Evolutionary conservation across 345 rosid species (phyloP), one percentile per base, ranked within the genome.

Genomic region (Lepidium africanum): DNA sequence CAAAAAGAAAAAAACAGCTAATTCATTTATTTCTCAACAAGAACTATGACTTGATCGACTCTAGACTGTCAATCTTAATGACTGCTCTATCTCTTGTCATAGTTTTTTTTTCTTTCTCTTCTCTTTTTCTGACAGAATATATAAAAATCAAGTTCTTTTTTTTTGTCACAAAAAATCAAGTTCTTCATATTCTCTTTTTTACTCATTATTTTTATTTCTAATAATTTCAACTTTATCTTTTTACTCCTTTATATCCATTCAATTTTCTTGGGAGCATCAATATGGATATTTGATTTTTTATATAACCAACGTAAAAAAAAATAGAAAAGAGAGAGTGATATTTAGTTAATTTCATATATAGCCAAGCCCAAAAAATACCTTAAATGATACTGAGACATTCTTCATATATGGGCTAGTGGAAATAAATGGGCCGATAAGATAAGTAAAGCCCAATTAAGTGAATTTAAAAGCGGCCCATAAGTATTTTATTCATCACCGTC

Each of bases 21-120:
- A 74, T 74, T 67, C 69, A 74, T 60, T 67, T 53, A 61, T 74
- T 67, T 74, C 45, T 67, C 73, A 61, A 53, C 50, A 55, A 33
- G 40, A 67, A 36, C 38, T 57, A 72, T 73, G 77, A 59, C 72
- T 73, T 67, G 77, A 74, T 57, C 57, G 9, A 65, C 52, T 41
- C 66, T 40, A 65, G 47, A 65, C 65, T 27, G 43, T 43, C 37
- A 48, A 65, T 35, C 53, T 19, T 51, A 3, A 25, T 46, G 30
- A 61, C n/a, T 8, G 66, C 42, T 66, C 62, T 23, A 3, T 65
- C 72, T 58, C 48, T 65, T 57, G 65, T 72, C 76, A 47, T 56
- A 47, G 66, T 50, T 16, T 43, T 19, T 37, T 30, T 25, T 25
- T 25, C 23, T 25, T 2, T 27, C 3, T 21, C 23, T 21, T 23